Evolutionary conservation across 2,329 filamentous ascomycete genomes (phyloP), one percentile per base, ranked within the genome.

Genomic region (Fragosphaeria purpurea): DNA sequence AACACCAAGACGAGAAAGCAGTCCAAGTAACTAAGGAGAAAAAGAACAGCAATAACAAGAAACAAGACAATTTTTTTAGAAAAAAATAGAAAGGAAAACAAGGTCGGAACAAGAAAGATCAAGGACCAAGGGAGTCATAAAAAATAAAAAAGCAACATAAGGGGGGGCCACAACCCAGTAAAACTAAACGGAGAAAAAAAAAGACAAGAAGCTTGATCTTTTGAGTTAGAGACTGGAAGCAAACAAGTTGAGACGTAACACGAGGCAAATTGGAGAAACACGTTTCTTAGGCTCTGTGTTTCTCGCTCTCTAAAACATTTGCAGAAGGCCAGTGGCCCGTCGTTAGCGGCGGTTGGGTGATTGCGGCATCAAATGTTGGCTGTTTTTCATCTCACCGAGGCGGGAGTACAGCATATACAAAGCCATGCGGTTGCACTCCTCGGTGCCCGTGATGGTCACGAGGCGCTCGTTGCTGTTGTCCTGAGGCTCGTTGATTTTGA

Each of bases 351-450:
- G 38, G 50, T 35, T 22, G 33, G 22, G 32, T 35, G 44, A 41
- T 12, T 10, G 4, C 7, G 35, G 22, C 12, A 41, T 51, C 44
- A 41, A 52, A 50, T 40, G 5, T 8, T 47, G 30, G 7, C 37
- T n/a, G 56, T 60, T 59, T 48, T 60, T 67, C 60, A 62, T 64
- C 75, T 73, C 67, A 95, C 93, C 93, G 67, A 98, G 85, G 76
- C 93, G 82, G 53, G 88, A 94, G 70, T 98, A 98, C 50, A 98
- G 80, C 90, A 98, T 96, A 72, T 97, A 98, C 50, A 98, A 72
- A n/a, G 93, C 93, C 90, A 98, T 97, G 63, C 95, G 88, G 71
- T 98, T 98, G 75, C 89, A 96, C 70, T 98, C 93, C 61, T 94
- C 89, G 6, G 93, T 97, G 57, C 93, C 93, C 2, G 93, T 96